Evolutionary conservation across 257 asterid genomes (phyloP), one percentile per base, ranked within the genome.

Genomic region (Misopates orontium): DNA sequence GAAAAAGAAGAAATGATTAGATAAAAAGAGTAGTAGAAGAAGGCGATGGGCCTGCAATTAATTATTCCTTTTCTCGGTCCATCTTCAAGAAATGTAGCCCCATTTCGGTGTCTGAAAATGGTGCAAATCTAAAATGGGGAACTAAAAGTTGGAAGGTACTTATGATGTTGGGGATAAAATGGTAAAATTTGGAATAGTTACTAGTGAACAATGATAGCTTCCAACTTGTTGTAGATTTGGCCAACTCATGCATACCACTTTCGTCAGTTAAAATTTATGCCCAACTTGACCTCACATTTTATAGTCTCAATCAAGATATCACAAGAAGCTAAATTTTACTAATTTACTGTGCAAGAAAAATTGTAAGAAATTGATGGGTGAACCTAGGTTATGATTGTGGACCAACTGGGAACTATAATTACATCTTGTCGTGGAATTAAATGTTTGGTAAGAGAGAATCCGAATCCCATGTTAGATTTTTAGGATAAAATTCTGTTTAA

Each of bases 131-230:
- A 48, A 67, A 68, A 54, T 47, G 62, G 71, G 36, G 39, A 15
- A 49, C 5, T 41, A 28, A 42, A 63, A 47, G 17, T 19, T 20
- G 23, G 21, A 60, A 40, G 52, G 66, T 32, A 51, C 51, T 54
- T 23, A 69, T 76, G 73, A 70, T 76, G 77, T 65, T 45, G 65
- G 70, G 31, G 54, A 70, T 60, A 21, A 49, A 61, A 62, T 62
- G 73, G 81, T 49, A 69, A 67, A 70, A 57, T 36, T 16, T 28
- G 50, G 0, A 22, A 14, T 24, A 56, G 17, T 53, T 39, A 31
- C 70, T 76, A 3, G 36, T 19, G 32, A 50, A 23, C 31, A 64
- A 72, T 71, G 54, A 71, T 79, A 3, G 21, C 71, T 60, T 63
- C 64, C 79, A 72, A 60, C 66, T 68, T 41, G 67, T 60, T 49